A percentile compares a stretch with the other conserved stretches of the same genome.
These are phyloP conservation scores for Orbilia ellipsospora DNA, from an alignment of 2,329 filamentous ascomycete genomes.

Conservation along the genomic window DNA sequence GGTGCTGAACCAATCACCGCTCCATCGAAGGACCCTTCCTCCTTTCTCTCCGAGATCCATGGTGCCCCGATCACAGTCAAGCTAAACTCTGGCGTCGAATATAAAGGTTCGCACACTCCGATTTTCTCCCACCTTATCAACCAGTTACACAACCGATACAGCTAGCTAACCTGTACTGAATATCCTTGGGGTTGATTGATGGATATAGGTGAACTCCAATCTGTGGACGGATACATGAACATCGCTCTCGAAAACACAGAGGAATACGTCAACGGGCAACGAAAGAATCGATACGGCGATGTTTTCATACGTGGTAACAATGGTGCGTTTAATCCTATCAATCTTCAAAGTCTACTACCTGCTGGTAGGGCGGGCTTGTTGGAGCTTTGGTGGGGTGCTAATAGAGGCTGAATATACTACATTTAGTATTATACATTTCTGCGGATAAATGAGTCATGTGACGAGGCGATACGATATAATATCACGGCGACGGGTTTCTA, in stretches of 20 bases:
- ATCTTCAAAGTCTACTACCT: too few relatives aligned
- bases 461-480: slow-evolving; percentile 1
- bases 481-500: too few relatives aligned
- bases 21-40: slow-evolving; percentile 80
- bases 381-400: background rate
- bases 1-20: slow-evolving; percentile 14
- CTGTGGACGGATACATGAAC: slow-evolving; percentile 99
- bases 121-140: background rate
- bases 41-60: slow-evolving; percentile 93
- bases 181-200: background rate
- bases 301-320: slow-evolving; percentile 78
- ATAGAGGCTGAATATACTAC: background rate
- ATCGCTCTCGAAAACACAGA: slow-evolving; percentile 96
- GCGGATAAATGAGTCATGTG: slow-evolving; percentile 39
- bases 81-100: slow-evolving; percentile 97
- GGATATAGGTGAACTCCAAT: slow-evolving; percentile 84
- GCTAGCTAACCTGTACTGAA: too few relatives aligned
- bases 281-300: slow-evolving; percentile 73
- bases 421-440: slow-evolving; percentile 51
- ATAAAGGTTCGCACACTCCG: slow-evolving; percentile 75
- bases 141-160: background rate
- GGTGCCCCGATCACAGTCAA: slow-evolving; percentile 95
- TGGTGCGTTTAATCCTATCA: slow-evolving; percentile 63
- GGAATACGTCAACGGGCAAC: slow-evolving; percentile 79
- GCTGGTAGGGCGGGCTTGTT: too few relatives aligned